Evolutionary conservation across 805 yeast genomes (phyloP).

Genomic region (Cyberlindnera sargentensis): DNA sequence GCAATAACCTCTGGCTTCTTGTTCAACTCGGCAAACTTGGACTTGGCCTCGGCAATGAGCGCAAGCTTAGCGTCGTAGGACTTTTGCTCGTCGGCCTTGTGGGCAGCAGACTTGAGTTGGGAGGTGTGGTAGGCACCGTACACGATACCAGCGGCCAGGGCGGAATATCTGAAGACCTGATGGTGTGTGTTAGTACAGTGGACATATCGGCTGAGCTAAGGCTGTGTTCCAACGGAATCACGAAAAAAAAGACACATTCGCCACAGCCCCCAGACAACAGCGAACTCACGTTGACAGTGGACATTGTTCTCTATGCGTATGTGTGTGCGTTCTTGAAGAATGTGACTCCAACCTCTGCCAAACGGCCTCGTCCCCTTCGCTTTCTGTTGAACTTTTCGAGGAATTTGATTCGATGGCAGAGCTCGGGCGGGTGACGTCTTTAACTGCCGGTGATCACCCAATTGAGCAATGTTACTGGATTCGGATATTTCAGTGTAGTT

Average conservation of each 20-base stretch:
- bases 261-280: too few species aligned
- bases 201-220: background rate
- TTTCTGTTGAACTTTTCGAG: background rate
- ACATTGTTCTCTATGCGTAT: constrained; percentile 27
- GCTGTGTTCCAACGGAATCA: too few species aligned
- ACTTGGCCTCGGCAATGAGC: constrained; percentile 83
- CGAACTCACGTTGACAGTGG: constrained; percentile 40
- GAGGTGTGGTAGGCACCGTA: constrained; percentile 87
- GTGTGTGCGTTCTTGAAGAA: too few species aligned
- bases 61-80: constrained; percentile 61
- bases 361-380: too few species aligned
- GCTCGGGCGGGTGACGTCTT: background rate
- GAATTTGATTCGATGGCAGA: background rate
- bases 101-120: constrained; percentile 53
- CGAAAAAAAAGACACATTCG: too few species aligned
- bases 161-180: constrained; percentile 87
- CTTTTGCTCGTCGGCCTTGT: constrained; percentile 46
- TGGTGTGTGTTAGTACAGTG: constrained; percentile 6
- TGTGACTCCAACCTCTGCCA: too few species aligned
- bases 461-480: too few species aligned
- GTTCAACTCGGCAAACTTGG: constrained; percentile 69
- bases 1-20: constrained; percentile 34
- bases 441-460: too few species aligned
- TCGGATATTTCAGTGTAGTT: too few species aligned
- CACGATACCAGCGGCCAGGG: constrained; percentile 79